phyloP scores from a whole-genome alignment of 768 basidiomycete species.

The Termitomyces bulborhizus region DNA sequence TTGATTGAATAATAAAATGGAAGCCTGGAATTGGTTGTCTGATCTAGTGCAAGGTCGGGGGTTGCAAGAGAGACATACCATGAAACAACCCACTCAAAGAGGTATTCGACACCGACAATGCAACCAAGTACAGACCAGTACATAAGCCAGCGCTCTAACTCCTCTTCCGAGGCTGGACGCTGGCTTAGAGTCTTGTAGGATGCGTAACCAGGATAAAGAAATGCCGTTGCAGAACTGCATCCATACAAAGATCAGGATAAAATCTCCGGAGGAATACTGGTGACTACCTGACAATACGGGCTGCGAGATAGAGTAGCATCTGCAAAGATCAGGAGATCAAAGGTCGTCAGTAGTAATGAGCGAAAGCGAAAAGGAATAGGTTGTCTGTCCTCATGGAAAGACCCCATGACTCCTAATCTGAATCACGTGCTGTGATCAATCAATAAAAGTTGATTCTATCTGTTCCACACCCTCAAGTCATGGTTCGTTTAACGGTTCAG shows the following conservation, averaged over 20 bases:
- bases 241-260: background rate
- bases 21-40: conserved; percentile 45
- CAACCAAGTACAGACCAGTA: conserved; percentile 92
- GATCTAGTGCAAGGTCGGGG: background rate
- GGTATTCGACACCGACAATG: conserved; percentile 75
- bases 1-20: conserved; percentile 86
- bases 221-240: conserved; percentile 62
- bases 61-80: conserved; percentile 48
- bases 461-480: background rate
- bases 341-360: background rate
- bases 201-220: conserved; percentile 91
- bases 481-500: conserved; percentile 6
- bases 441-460: background rate
- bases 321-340: background rate
- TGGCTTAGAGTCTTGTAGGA: conserved; percentile 93
- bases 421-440: background rate
- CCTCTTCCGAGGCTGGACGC: conserved; percentile 77
- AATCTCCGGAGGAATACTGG: background rate
- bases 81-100: conserved; percentile 81
- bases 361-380: background rate
- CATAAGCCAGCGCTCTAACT: conserved; percentile 93
- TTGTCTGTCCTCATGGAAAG: background rate
- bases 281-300: conserved; percentile 38
- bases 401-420: background rate
- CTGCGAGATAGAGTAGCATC: conserved; percentile 47